Base-by-base conservation (phyloP, 2,329 filamentous ascomycete species). In the Tolypocladium endophyticum region DNA sequence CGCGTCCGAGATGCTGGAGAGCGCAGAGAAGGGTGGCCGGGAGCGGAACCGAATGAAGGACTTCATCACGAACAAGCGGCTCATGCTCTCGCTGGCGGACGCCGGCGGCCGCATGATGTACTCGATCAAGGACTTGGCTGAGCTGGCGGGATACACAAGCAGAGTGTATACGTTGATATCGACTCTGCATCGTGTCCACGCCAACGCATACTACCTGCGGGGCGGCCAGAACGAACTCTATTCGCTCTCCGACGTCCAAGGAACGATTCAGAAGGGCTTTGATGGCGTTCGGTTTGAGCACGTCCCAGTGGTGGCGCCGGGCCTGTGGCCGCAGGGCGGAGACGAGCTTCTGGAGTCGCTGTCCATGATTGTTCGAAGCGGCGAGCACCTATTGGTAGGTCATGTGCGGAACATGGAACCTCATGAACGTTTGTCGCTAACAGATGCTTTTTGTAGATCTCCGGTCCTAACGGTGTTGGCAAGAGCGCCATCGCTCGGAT, bases 41-140 rank as follows among this genome's bases (percentile, higher is more conserved):
- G 90, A 96, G 72, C 85, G 89, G 55, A 86, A 87, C 60, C 90
- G 95, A 47, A 99, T 97, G 90, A 94, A 95, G 76, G 91, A 96
- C 39, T 99, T 99, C 75, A 97, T 99, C 74, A 99, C 94, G 16
- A 99, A 99, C 77, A 97, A 99, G 74, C 87, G 94, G 5, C 86
- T 99, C 45, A 97, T 99, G 94, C 83, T 99, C 38, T 97, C 93
- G 20, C 83, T 99, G 43, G 94, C 94, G 12, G 94, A 99, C 74
- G 94, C 94, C 1, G 94, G 94, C 61, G 93, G 93, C 33, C 85
- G 94, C 55, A 97, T 99, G 91, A 99, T 99, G 94, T 99, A 99
- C 78, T 94, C 90, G 63, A 96, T 99, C 79, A 99, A 99, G 75
- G 95, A 99, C 70, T 84, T 99, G 41, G 92, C 92, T 1, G 94